These are phyloP conservation scores for Carex pumila DNA, from an alignment of 176 grass and related monocot species.

Conservation along the genomic window DNA sequence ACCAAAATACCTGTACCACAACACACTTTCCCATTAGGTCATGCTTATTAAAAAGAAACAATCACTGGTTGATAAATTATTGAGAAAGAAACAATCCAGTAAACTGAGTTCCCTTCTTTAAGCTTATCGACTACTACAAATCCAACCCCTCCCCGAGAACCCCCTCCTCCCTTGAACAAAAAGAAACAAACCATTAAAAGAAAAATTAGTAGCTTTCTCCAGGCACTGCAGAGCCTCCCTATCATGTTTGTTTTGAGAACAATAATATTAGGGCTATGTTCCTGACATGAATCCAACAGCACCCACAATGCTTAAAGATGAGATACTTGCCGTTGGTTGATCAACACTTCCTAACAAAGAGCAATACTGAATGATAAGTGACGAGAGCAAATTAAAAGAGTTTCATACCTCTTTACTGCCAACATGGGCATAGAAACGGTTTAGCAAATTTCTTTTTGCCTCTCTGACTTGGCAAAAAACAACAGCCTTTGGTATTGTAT, in stretches of 20 bases:
- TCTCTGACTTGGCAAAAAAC: conserved; percentile 96
- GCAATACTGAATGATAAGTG: neutral
- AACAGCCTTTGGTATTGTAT: conserved; percentile 86
- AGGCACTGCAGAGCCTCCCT: neutral
- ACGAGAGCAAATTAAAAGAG: neutral
- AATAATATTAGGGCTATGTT: neutral
- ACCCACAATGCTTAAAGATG: neutral
- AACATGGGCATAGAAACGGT: conserved; percentile 92
- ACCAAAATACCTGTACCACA: neutral
- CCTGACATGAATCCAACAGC: neutral
- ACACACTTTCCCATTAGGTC: neutral
- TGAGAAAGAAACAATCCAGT: neutral
- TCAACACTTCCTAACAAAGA: neutral
- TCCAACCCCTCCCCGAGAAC: neutral
- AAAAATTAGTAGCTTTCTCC: neutral
- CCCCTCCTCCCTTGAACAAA: neutral
- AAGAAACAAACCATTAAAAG: neutral
- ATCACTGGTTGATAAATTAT: no score
- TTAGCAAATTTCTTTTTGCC: conserved; percentile 79
- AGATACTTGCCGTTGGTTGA: neutral
- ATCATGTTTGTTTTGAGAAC: neutral
- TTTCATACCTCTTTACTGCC: conserved; percentile 81
- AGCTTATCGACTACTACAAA: neutral
- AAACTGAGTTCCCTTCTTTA: neutral
- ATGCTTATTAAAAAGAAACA: neutral